phyloP scores from a whole-genome alignment of 768 basidiomycete genomes.

The Mycena polygramma region DNA sequence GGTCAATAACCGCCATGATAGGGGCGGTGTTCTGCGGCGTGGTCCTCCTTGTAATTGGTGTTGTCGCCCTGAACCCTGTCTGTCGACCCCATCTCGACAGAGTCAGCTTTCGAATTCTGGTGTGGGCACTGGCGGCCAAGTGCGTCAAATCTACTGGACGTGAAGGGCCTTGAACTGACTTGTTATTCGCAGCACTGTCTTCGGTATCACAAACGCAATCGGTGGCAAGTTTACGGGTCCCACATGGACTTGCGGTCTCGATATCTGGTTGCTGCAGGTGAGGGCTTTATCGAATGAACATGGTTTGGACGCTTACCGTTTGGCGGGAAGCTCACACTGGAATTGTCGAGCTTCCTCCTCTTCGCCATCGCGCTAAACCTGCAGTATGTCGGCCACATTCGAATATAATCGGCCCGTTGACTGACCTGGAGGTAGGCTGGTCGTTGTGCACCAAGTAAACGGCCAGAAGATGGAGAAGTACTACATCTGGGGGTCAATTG shows the following conservation, averaged over 20 bases:
- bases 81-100: conserved; percentile 36
- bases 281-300: background rate
- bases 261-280: conserved; percentile 37
- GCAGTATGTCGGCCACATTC: conserved; percentile 27
- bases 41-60: conserved; percentile 34
- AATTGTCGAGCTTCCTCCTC: conserved; percentile 40
- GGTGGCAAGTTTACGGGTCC: conserved; percentile 35
- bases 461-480: conserved; percentile 40
- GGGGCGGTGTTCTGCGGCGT: conserved; percentile 39
- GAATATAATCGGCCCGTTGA: background rate
- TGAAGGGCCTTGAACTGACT: background rate
- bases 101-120: conserved; percentile 41
- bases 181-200: conserved; percentile 30
- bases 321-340: conserved; percentile 27
- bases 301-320: background rate
- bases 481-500: conserved; percentile 33
- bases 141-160: conserved; percentile 7
- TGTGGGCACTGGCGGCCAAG: conserved; percentile 40
- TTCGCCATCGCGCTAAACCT: conserved; percentile 41
- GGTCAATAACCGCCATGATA: conserved; percentile 17
- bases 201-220: conserved; percentile 33
- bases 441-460: conserved; percentile 38
- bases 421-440: conserved; percentile 27
- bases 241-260: conserved; percentile 36
- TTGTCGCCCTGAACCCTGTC: conserved; percentile 27